Evolutionary conservation across 371 early-diverging fungal genomes (phyloP), one percentile per base, ranked within the genome.

Genomic region (Apophysomyces sp.): DNA sequence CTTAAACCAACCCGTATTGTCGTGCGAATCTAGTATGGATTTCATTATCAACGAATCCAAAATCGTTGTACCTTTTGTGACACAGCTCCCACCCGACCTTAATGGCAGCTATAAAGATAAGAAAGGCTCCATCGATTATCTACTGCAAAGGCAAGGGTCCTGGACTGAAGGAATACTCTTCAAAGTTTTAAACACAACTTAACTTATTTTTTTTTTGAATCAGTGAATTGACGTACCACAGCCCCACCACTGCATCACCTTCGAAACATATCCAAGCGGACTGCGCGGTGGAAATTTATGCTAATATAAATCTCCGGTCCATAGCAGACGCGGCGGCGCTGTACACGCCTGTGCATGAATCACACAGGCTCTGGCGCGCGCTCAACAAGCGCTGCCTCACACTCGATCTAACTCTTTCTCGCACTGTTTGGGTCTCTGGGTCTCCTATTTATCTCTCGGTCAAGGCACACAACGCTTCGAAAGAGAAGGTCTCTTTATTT

Each of bases 341-440:
- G 26, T 65, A 67, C 28, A 28, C 36, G 27, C 67, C 67, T 29
- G 52, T 59, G 18, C 30, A 54, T 52, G 60, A 66, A 40, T 53
- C 51, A 5, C 32, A 54, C 4, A 41, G 58, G n/a, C 29, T 63
- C n/a, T 66, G 71, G 71, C 62, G 44, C 16, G 36, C 71, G 28
- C 15, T 13, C 28, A 30, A 24, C 34, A 29, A 24, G 44, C 18
- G 30, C 36, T 57, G 2, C 37, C 39, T 18, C 5, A 32, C 36
- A 12, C 18, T 74, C 7, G 63, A 62, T 7, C 21, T 68, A 6
- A 53, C 56, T 4, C 27, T 77, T 16, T 57, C 68, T 1, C 66
- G 70, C 2, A 51, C 63, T 9, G 41, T 77, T 1, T 77, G 78
- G 78, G 62, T 72, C n/a, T 52, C 78, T 2, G 74, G 72, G 0